Conservation (phyloP, 345 rosid species). For the Bruguiera sexangula region DNA sequence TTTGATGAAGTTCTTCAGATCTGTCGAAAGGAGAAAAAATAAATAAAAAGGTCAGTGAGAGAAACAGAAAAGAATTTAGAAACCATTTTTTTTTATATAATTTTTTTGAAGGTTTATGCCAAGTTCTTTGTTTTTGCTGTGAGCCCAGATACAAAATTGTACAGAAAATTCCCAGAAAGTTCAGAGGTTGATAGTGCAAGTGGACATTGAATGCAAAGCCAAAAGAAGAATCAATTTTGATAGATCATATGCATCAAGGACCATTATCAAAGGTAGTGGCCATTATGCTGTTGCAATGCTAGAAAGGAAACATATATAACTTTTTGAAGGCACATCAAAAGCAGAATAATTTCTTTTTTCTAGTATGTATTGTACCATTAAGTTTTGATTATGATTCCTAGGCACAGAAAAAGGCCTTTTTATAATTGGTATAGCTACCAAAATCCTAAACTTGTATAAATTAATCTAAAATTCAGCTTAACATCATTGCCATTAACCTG, state of each 20-base stretch:
- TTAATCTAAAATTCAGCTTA: not conserved
- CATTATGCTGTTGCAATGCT: slow-evolving; percentile 11
- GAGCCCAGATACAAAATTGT: not conserved
- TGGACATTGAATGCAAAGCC: no score
- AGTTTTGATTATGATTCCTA: slow-evolving; percentile 8
- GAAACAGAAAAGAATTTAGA: no score
- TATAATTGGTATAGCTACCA: not conserved
- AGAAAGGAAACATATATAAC: not conserved
- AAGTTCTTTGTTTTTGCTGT: no score
- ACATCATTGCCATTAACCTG: not conserved
- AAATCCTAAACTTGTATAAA: not conserved
- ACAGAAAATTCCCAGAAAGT: no score
- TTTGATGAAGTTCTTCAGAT: no score
- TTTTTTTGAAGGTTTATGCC: no score
- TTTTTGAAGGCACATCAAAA: not conserved
- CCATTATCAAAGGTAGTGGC: slow-evolving; percentile 4
- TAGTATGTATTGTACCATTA: not conserved
- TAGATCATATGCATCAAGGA: not conserved
- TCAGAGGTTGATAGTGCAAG: no score
- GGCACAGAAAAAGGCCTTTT: slow-evolving; percentile 2
- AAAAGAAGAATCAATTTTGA: not conserved
- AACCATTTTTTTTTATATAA: no score
- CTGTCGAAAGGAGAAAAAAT: no score
- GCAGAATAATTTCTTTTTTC: slow-evolving; percentile 5
- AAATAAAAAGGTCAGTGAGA: no score